These are phyloP conservation scores for Orbilia brochopaga DNA, from an alignment of 2,329 filamentous ascomycete species.

Conservation along the genomic window DNA sequence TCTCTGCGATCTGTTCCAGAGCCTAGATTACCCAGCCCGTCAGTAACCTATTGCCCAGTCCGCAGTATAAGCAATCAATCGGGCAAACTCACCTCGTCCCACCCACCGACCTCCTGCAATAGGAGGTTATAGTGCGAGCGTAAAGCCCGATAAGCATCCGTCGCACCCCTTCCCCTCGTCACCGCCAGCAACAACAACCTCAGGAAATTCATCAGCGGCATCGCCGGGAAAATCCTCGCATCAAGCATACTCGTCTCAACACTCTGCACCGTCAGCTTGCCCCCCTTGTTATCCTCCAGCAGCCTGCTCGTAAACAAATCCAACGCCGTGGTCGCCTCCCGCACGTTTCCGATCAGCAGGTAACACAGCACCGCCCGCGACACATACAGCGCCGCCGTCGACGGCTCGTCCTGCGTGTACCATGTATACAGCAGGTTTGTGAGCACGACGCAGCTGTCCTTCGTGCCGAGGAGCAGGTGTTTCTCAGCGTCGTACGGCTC, in stretches of 20 bases:
- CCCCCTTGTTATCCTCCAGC: constrained; percentile 62
- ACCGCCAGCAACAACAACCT: constrained; percentile 81
- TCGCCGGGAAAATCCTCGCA: constrained; percentile 80
- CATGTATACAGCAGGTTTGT: constrained; percentile 86
- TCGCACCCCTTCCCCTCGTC: constrained; percentile 72
- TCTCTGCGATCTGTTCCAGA: constrained; percentile 85
- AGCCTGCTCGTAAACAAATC: constrained; percentile 75
- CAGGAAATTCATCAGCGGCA: constrained; percentile 95
- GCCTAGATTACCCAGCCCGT: constrained; percentile 58
- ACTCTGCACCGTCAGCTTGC: constrained; percentile 64
- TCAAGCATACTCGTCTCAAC: constrained; percentile 77
- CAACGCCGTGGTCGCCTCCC: constrained; percentile 82
- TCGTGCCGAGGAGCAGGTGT: constrained; percentile 85
- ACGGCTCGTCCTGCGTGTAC: constrained; percentile 87
- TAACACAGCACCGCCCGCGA: constrained; percentile 89
- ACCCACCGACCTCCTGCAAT: constrained; percentile 76
- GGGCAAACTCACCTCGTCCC: constrained; percentile 67
- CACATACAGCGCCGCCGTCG: constrained; percentile 84
- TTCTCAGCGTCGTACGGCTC: constrained; percentile 92
- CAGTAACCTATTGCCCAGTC: not conserved
- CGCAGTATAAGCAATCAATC: constrained; percentile 14
- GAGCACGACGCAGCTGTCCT: constrained; percentile 81
- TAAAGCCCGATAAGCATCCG: constrained; percentile 80
- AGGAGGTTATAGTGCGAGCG: constrained; percentile 79
- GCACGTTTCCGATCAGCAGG: constrained; percentile 85